These are phyloP conservation scores for Hydnum rufescens DNA, from an alignment of 768 basidiomycete genomes.

Conservation along the genomic window DNA sequence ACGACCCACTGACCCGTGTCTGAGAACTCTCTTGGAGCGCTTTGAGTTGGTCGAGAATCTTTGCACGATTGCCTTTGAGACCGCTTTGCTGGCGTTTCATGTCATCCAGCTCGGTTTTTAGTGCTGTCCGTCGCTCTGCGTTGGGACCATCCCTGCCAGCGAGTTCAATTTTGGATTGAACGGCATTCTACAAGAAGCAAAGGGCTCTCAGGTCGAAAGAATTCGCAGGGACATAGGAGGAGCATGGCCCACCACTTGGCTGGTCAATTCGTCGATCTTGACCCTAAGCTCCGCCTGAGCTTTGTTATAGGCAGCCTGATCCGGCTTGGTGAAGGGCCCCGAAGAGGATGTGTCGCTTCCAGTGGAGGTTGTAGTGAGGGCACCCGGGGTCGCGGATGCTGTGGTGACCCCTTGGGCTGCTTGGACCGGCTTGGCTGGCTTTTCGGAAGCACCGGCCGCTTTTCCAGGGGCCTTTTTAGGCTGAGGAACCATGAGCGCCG, in stretches of 20 bases:
- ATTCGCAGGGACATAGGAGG: neutral
- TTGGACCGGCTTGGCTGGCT: neutral
- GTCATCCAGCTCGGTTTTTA: conserved; percentile 63
- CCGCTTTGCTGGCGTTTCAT: conserved; percentile 63
- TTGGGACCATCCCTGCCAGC: conserved; percentile 35
- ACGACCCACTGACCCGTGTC: conserved; percentile 42
- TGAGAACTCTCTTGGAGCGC: conserved; percentile 52
- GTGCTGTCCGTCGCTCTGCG: conserved; percentile 48
- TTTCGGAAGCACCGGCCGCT: neutral
- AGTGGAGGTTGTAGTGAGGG: neutral
- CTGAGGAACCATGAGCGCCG: neutral
- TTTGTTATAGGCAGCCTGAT: conserved; percentile 64
- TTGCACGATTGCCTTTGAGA: conserved; percentile 47
- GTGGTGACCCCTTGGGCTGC: too few species aligned
- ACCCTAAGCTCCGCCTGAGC: conserved; percentile 69
- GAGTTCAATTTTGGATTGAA: conserved; percentile 57
- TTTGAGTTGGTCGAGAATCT: conserved; percentile 63
- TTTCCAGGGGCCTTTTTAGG: neutral
- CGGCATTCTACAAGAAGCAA: conserved; percentile 28
- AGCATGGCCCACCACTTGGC: conserved; percentile 41
- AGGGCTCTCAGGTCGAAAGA: neutral
- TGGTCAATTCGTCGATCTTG: conserved; percentile 69
- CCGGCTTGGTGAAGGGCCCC: conserved; percentile 36
- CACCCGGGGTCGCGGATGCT: too few species aligned
- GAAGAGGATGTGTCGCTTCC: conserved; percentile 16